These are phyloP conservation scores for Geosmithia flava DNA, from an alignment of 2,329 filamentous ascomycete genomes.

Conservation along the genomic window DNA sequence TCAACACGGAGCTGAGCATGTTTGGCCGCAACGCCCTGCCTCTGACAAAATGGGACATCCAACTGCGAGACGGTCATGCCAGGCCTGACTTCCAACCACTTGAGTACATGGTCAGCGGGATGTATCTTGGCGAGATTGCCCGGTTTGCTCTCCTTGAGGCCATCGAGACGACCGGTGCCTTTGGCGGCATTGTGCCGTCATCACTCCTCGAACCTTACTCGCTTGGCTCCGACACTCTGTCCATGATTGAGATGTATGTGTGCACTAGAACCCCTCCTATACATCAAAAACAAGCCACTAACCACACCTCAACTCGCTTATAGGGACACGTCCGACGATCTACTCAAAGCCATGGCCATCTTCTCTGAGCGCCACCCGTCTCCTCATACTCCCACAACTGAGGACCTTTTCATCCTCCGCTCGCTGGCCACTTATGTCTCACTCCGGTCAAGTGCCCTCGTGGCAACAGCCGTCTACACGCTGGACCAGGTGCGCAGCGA, in stretches of 20 bases:
- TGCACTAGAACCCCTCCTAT: not conserved
- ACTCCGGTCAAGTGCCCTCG: conserved; percentile 43
- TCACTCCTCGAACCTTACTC: conserved; percentile 41
- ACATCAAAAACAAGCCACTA: not conserved
- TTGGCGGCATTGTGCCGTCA: conserved; percentile 43
- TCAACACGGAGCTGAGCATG: conserved; percentile 58
- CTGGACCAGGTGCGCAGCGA: conserved; percentile 45
- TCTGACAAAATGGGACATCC: conserved; percentile 47
- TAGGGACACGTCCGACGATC: conserved; percentile 5
- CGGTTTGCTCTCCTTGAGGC: conserved; percentile 47
- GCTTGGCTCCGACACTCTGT: conserved; percentile 48
- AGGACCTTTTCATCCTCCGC: conserved; percentile 40
- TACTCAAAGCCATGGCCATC: conserved; percentile 29
- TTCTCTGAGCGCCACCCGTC: conserved; percentile 40
- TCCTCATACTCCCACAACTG: conserved; percentile 20
- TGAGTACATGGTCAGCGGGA: conserved; percentile 51
- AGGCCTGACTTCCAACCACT: conserved; percentile 49
- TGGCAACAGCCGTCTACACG: conserved; percentile 45
- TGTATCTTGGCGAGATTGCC: conserved; percentile 54
- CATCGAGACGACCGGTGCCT: conserved; percentile 37
- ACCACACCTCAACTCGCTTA: not conserved
- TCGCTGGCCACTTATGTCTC: conserved; percentile 41
- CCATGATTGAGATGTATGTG: conserved; percentile 42
- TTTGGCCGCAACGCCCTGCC: conserved; percentile 48
- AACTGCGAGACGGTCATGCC: conserved; percentile 37